Evolutionary conservation across 306 rosid genomes (phyloP).

Genomic region (Glycyrrhiza uralensis): DNA sequence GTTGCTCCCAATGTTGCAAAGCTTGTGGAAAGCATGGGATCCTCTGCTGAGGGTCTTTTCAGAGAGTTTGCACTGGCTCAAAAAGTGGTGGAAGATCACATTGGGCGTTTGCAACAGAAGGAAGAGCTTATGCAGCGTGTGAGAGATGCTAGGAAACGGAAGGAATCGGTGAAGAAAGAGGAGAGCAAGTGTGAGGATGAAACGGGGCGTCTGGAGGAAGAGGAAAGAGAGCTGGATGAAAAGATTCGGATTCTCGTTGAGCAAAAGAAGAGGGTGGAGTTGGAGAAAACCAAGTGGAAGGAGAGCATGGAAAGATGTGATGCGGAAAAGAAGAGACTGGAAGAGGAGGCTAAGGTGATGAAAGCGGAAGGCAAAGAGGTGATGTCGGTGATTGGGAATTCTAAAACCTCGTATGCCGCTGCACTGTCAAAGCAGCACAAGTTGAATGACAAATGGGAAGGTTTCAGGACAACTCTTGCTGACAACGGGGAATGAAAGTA

Average conservation of each 20-base stretch:
- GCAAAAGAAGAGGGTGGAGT: background rate
- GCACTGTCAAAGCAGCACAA: constrained; percentile 6
- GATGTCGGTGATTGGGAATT: background rate
- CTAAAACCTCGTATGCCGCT: background rate
- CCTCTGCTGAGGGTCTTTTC: background rate
- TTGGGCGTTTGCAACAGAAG: background rate
- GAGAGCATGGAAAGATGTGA: constrained; percentile 15
- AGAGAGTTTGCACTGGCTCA: background rate
- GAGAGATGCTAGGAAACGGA: background rate
- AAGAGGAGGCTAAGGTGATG: constrained; percentile 11
- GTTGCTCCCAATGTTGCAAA: background rate
- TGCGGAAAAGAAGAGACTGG: constrained; percentile 1
- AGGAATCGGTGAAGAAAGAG: background rate
- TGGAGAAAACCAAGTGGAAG: background rate
- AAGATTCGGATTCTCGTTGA: background rate
- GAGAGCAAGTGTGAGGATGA: background rate
- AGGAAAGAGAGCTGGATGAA: constrained; percentile 13
- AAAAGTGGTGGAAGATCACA: constrained; percentile 24
- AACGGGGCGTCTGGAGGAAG: background rate
- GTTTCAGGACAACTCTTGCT: constrained; percentile 15
- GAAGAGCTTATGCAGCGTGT: background rate
- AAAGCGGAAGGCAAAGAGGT: constrained; percentile 12
- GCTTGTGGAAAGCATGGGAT: constrained; percentile 1
- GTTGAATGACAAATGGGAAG: constrained; percentile 21
- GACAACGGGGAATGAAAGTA: background rate